Evolutionary conservation across 306 rosid genomes (phyloP), one percentile per base, ranked within the genome.

Genomic region (Quercus berberidifolia): DNA sequence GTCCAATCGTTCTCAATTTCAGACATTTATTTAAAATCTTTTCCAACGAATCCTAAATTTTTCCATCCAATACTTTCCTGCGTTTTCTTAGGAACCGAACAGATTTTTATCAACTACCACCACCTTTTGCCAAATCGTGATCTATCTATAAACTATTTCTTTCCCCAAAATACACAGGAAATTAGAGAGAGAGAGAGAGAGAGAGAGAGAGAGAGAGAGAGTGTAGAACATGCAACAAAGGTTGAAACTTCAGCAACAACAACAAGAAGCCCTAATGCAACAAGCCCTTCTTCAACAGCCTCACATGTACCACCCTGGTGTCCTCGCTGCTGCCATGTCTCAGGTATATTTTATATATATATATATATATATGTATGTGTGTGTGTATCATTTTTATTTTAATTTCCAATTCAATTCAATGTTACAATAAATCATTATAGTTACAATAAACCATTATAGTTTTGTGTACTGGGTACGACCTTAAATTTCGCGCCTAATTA

Each of bases 221-320:
- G 75, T 26, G 30, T 55, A 77, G 83, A 87, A 87, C 75, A 89
- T 89, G 96, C 89, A 89, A 84, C 96, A 91, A 81, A 90, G 90
- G 87, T 54, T 88, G 31, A 86, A 88, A 89, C 75, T 84, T 79
- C 82, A 78, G 76, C 91, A 90, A 79, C 71, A 83, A 55, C 77
- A 83, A 75, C 54, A 49, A 49, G 15, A 83, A 75, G 91, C 90
- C 56, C 87, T 91, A 74, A 89, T 89, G 91, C 94, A 88, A 76
- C 94, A 89, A 88, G 93, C 92, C 5, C 83, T 91, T 83, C 91
- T 91, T 63, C 96, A 91, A 63, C 96, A 91, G 26, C 93, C 88
- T 62, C 91, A 84, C 75, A 86, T 91, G 89, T 91, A 91, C 46
- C 96, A 91, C 69, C 96, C 96, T 30, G 93, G 93, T 49, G 85